phyloP scores from a whole-genome alignment of 805 yeast species.

The Monosporozyma unispora region DNA sequence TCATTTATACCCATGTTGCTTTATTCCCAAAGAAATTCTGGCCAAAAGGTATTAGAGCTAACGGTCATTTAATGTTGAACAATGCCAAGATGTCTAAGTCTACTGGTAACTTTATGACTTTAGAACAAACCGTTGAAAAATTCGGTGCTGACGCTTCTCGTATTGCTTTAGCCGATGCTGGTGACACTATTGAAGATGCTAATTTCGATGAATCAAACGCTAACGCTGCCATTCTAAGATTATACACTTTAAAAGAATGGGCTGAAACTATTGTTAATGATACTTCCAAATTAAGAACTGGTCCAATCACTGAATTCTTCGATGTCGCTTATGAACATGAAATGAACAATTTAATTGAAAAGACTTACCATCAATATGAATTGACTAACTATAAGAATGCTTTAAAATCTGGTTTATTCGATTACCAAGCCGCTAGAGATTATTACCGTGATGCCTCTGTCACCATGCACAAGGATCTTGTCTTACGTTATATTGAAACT shows the following conservation, averaged over 20 bases:
- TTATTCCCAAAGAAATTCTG: slow-evolving; percentile 83
- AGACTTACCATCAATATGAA: slow-evolving; percentile 61
- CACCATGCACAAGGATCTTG: slow-evolving; percentile 76
- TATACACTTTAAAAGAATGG: slow-evolving; percentile 92
- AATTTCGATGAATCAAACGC: slow-evolving; percentile 95
- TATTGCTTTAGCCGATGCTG: slow-evolving; percentile 97
- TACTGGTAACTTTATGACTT: slow-evolving; percentile 93
- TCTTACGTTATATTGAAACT: slow-evolving; percentile 70
- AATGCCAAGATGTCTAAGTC: slow-evolving; percentile 97
- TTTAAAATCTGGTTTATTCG: slow-evolving; percentile 83
- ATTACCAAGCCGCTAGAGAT: slow-evolving; percentile 91
- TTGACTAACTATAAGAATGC: slow-evolving; percentile 79
- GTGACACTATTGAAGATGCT: slow-evolving; percentile 95
- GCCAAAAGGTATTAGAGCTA: slow-evolving; percentile 91
- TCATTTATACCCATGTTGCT: slow-evolving; percentile 87
- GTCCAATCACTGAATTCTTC: slow-evolving; percentile 51
- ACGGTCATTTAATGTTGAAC: slow-evolving; percentile 91
- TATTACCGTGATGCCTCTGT: slow-evolving; percentile 75
- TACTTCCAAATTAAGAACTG: slow-evolving; percentile 46
- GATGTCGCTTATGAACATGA: slow-evolving; percentile 90
- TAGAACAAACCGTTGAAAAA: slow-evolving; percentile 73
- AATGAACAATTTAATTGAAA: slow-evolving; percentile 72
- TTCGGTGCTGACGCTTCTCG: slow-evolving; percentile 97
- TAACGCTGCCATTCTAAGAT: slow-evolving; percentile 91
- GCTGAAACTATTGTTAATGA: slow-evolving; percentile 63